Evolutionary conservation across 1,284 basidiomycete genomes (phyloP), one percentile per base, ranked within the genome.

Genomic region (Inonotus obliquus): DNA sequence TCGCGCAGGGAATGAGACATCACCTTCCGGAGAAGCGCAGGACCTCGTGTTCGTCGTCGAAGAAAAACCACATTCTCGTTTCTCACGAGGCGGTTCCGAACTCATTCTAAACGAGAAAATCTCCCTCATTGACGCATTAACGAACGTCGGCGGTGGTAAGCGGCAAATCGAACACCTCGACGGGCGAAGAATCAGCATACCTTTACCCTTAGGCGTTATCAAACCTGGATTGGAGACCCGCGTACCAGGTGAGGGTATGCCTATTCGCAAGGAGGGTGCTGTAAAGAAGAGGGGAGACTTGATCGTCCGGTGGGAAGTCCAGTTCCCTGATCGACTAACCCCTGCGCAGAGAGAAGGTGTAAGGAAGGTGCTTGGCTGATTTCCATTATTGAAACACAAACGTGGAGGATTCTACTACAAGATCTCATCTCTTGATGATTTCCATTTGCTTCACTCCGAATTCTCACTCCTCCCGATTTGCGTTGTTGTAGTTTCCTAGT

Each of bases 1-100:
- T 0, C 82, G 84, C 21, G 87, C 92, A 5, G 94, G 95, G 2
- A 94, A 97, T 74, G 94, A 97, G 70, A 82, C 85, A 63, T 74
- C 81, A n/a, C 17, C 51, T 4, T 76, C 68, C 32, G 85, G 91
- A 4, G 91, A 92, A 63, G 75, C 88, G 19, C 92, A 93, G 73
- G 93, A 92, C 75, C 81, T 97, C 23, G 90, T 92, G 13, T 96
- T 97, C 70, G 84, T 96, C 47, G 87, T 96, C 9, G 93, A 96
- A 73, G 94, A 97, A 75, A 96, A 95, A 75, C 85, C 87, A 5
- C 91, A 97, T 72, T 75, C 82, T 0, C 75, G 80, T 3, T 96
- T 94, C 72, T 80, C 75, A 62, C 83, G 95, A 35, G 85, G 91
- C 4, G 92, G 89, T 44, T 91, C 96, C 75, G 87, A 97, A 71